phyloP scores from a whole-genome alignment of 192 early-diverging fungal genomes.

The Oehlia diaphana region DNA sequence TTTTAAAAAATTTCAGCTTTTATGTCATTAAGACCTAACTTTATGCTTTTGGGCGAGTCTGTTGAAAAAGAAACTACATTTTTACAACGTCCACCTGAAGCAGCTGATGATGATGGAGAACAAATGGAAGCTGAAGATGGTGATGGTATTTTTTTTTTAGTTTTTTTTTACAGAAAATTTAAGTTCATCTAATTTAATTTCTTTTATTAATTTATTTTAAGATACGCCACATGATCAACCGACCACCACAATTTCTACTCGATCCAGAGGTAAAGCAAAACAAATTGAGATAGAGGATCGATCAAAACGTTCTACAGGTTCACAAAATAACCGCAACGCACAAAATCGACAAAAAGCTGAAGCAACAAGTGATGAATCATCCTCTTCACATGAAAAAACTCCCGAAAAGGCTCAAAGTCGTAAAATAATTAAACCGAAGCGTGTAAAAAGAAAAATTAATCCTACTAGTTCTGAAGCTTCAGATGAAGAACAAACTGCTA shows the following conservation, averaged over 20 bases:
- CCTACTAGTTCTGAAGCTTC: neutral
- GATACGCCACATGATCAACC: neutral
- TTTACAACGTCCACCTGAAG: neutral
- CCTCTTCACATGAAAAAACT: neutral
- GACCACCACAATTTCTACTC: neutral
- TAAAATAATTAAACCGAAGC: neutral
- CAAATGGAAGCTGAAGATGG: neutral
- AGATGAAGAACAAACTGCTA: neutral
- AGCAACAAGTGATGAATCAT: neutral
- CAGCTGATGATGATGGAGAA: neutral
- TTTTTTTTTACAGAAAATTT: neutral
- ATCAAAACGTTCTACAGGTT: neutral
- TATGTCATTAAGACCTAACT: neutral
- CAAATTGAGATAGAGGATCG: neutral
- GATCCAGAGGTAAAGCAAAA: constrained; percentile 1
- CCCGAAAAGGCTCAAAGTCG: neutral
- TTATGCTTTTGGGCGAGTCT: neutral
- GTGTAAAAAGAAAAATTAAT: constrained; percentile 5
- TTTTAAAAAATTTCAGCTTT: neutral
- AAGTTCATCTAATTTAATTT: too few species aligned
- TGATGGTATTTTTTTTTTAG: neutral
- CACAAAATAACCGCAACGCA: neutral
- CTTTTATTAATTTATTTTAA: neutral
- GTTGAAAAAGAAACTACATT: neutral
- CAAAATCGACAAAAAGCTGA: neutral